Evolutionary conservation across 805 yeast genomes (phyloP).

Genomic region (Yarrowia sp.): DNA sequence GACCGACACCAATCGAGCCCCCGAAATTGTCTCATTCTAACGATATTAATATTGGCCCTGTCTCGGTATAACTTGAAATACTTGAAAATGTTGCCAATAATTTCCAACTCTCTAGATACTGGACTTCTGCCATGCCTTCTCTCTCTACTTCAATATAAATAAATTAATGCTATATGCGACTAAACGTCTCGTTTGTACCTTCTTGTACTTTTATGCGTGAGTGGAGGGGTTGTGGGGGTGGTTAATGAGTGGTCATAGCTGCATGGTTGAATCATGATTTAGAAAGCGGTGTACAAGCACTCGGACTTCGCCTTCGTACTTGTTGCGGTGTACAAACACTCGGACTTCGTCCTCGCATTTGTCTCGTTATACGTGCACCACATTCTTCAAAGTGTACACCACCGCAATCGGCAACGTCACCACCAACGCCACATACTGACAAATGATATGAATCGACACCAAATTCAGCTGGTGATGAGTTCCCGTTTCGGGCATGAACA

Average conservation of each 20-base stretch:
- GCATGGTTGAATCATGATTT: no score
- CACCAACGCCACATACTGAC: slow-evolving; percentile 73
- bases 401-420: slow-evolving; percentile 77
- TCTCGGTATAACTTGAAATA: no score
- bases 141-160: neutral
- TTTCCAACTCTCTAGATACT: no score
- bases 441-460: slow-evolving; percentile 74
- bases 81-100: no score
- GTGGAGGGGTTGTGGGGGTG: no score
- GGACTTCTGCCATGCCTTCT: no score
- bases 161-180: slow-evolving; percentile 12
- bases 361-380: slow-evolving; percentile 40
- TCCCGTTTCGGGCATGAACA: slow-evolving; percentile 73
- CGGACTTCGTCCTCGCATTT: neutral
- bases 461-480: slow-evolving; percentile 74
- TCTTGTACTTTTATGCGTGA: slow-evolving; percentile 1
- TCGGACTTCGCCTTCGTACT: neutral
- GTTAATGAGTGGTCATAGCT: no score
- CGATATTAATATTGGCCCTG: no score
- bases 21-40: no score
- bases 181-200: neutral
- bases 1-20: no score
- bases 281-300: no score
- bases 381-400: slow-evolving; percentile 61
- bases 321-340: neutral